Conservation (phyloP, 1,139 yeast genomes). For the Hyphopichia buzzinii region DNA sequence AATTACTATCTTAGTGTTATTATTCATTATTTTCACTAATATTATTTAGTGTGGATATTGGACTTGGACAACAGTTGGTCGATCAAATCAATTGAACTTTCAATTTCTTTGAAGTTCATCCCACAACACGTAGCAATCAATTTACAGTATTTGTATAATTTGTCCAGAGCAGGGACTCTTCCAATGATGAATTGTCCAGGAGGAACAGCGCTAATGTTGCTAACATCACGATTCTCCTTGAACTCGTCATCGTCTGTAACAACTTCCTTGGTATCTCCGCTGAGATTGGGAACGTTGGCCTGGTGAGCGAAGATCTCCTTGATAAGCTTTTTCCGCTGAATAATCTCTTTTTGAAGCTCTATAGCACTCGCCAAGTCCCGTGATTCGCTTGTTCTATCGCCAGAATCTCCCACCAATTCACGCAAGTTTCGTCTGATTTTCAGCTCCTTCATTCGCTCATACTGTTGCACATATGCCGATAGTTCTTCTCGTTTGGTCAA, state of each 20-base stretch:
- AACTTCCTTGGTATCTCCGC: not conserved
- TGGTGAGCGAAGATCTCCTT: conserved; percentile 19
- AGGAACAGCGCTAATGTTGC: not conserved
- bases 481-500: conserved; percentile 35
- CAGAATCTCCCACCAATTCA: not conserved
- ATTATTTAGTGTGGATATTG: not conserved
- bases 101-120: conserved; percentile 42
- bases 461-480: conserved; percentile 15
- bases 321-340: conserved; percentile 18
- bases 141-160: conserved; percentile 41
- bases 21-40: too few relatives aligned
- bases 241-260: conserved; percentile 6
- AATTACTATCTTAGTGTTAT: too few relatives aligned
- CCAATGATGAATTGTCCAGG: not conserved
- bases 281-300: conserved; percentile 20
- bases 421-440: not conserved
- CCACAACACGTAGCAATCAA: conserved; percentile 46
- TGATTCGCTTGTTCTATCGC: conserved; percentile 6
- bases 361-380: conserved; percentile 11
- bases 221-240: conserved; percentile 5
- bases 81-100: conserved; percentile 41
- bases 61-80: conserved; percentile 35
- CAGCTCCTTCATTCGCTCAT: conserved; percentile 14
- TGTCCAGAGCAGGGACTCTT: conserved; percentile 32
- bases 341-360: conserved; percentile 22